These are phyloP conservation scores for Prunus yedoensis DNA, from an alignment of 331 rosid genomes.

Conservation along the genomic window DNA sequence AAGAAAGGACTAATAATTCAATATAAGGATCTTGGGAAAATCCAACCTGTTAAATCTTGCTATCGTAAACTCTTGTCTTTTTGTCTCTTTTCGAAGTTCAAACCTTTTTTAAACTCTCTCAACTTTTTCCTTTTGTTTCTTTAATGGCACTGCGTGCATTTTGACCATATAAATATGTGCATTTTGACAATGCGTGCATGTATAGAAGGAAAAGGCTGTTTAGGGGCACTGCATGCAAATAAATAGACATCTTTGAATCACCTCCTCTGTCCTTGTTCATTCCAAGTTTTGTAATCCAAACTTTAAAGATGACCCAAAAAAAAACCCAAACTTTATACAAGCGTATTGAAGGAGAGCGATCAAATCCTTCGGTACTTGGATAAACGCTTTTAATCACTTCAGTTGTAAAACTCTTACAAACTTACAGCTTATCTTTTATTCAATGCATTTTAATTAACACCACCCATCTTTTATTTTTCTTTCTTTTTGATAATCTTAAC, in stretches of 20 bases:
- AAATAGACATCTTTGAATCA: background rate
- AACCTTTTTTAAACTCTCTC: conserved; percentile 12
- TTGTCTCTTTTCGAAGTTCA: conserved; percentile 34
- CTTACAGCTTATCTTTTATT: too few species aligned
- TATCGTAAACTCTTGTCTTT: conserved; percentile 26
- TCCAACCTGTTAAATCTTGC: conserved; percentile 48
- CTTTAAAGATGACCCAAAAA: too few species aligned
- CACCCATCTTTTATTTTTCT: too few species aligned
- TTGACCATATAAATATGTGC: conserved; percentile 13
- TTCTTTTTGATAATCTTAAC: too few species aligned
- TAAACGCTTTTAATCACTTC: too few species aligned
- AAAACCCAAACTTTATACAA: too few species aligned
- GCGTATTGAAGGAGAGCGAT: too few species aligned
- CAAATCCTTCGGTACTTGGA: fast-evolving
- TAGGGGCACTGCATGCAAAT: background rate
- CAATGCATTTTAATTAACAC: too few species aligned
- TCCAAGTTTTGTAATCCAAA: too few species aligned
- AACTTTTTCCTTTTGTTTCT: background rate
- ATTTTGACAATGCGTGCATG: conserved; percentile 12
- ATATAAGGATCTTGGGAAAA: conserved; percentile 39
- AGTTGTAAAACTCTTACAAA: too few species aligned
- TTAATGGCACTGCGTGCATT: conserved; percentile 21
- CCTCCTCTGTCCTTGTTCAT: background rate
- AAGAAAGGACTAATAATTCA: conserved; percentile 25
- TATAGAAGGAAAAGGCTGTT: too few species aligned